Evolutionary conservation across 768 basidiomycete species (phyloP).

Genomic region (Agrocybe praecox): DNA sequence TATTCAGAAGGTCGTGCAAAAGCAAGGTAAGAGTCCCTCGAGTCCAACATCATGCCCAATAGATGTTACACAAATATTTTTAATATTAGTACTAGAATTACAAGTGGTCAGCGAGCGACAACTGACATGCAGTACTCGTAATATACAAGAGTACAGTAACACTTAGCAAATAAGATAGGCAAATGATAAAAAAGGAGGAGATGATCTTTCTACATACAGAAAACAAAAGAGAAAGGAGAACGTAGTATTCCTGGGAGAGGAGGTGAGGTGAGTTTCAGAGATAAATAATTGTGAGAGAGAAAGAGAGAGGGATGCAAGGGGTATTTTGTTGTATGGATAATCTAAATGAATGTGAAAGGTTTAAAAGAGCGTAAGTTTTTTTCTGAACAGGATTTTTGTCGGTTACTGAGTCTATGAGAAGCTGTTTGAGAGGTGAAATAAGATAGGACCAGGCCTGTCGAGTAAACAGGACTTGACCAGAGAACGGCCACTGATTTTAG

Average conservation of each 20-base stretch:
- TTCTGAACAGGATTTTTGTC: too few species aligned
- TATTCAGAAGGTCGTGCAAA: too few species aligned
- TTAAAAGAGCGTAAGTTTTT: too few species aligned
- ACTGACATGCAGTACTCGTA: neutral
- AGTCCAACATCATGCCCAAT: too few species aligned
- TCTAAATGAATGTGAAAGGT: too few species aligned
- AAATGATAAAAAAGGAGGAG: neutral
- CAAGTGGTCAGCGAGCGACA: neutral
- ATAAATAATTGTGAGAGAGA: neutral
- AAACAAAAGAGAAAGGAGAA: too few species aligned
- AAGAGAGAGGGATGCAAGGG: neutral
- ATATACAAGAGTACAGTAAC: neutral
- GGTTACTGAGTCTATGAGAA: too few species aligned
- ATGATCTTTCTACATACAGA: neutral
- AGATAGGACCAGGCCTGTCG: too few species aligned
- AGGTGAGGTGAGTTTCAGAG: too few species aligned
- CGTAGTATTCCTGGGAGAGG: neutral
- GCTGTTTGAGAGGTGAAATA: neutral
- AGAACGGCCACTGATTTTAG: constrained; percentile 6
- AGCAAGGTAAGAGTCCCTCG: too few species aligned
- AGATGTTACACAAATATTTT: too few species aligned
- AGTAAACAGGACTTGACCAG: neutral
- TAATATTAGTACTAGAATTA: neutral
- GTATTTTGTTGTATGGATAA: too few species aligned
- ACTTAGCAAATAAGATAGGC: constrained; percentile 1